A percentile compares a stretch with the other conserved stretches of the same genome.
Conservation (phyloP, 2,329 filamentous ascomycete genomes). For the Clonostachys sp. region DNA sequence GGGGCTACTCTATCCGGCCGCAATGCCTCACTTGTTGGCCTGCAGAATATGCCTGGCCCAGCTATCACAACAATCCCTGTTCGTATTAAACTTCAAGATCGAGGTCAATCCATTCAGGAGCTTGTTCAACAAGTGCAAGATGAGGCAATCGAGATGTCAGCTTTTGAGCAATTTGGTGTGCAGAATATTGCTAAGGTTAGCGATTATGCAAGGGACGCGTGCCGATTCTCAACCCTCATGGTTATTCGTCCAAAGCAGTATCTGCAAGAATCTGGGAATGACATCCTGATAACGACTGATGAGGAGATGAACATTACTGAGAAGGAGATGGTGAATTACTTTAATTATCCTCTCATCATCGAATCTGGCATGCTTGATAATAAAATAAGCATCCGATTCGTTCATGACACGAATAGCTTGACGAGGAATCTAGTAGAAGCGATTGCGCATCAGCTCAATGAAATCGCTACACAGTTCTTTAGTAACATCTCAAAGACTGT, state of each 20-base stretch:
- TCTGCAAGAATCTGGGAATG: too few species aligned
- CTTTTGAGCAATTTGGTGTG: slow-evolving; percentile 12
- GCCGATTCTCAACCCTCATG: slow-evolving; percentile 10
- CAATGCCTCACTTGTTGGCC: slow-evolving; percentile 7
- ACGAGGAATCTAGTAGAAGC: slow-evolving; percentile 4
- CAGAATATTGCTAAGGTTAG: slow-evolving; percentile 12
- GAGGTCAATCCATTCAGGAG: slow-evolving; percentile 1
- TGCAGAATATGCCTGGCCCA: slow-evolving; percentile 9
- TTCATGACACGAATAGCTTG: slow-evolving; percentile 2
- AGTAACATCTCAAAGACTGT: neutral
- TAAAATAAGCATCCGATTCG: neutral
- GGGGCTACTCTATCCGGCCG: slow-evolving; percentile 6
- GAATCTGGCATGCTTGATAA: slow-evolving; percentile 1
- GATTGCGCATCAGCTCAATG: slow-evolving; percentile 6
- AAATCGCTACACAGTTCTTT: slow-evolving; percentile 7
- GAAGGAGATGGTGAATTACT: slow-evolving; percentile 19
- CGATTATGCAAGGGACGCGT: slow-evolving; percentile 6
- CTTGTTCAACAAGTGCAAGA: slow-evolving; percentile 6
- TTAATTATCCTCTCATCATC: slow-evolving; percentile 5
- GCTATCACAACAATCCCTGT: slow-evolving; percentile 9
- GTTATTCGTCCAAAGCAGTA: slow-evolving; percentile 5
- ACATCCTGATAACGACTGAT: neutral
- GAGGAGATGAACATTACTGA: neutral
- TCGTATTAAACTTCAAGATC: slow-evolving; percentile 2
- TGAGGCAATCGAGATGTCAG: slow-evolving; percentile 9